phyloP scores from a whole-genome alignment of 2,329 filamentous ascomycete genomes.

The Claviceps pazoutovae region DNA sequence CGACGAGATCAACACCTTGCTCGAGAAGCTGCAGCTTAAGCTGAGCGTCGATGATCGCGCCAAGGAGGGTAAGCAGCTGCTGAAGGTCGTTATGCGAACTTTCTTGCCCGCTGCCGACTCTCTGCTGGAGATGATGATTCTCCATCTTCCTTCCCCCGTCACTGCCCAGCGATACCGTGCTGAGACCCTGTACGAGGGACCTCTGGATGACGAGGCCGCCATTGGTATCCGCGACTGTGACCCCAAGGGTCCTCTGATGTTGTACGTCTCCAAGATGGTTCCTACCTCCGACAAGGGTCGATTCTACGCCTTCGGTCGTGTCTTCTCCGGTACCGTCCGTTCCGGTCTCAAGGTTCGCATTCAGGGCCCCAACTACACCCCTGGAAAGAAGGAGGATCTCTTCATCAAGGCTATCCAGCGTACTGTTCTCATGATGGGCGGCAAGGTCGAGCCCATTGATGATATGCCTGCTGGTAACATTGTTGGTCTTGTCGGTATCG shows the following conservation, averaged over 20 bases:
- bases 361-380: conserved; percentile 96
- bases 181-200: conserved; percentile 98
- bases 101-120: conserved; percentile 98
- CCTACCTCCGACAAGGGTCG: conserved; percentile 98
- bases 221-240: conserved; percentile 98
- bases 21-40: conserved; percentile 93
- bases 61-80: conserved; percentile 91
- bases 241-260: conserved; percentile 95
- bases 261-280: conserved; percentile 99
- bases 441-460: conserved; percentile 96
- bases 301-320: conserved; percentile 99
- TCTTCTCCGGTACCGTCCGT: conserved; percentile 95
- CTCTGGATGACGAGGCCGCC: conserved; percentile 77
- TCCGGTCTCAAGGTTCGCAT: conserved; percentile 99
- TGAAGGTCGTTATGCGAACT: conserved; percentile 97
- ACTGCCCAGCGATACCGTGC: conserved; percentile 96
- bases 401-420: conserved; percentile 99
- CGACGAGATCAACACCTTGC: conserved; percentile 70
- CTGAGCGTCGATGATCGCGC: conserved; percentile 75
- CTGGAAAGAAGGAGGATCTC: conserved; percentile 96
- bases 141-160: conserved; percentile 91
- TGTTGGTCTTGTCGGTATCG: conserved; percentile 96
- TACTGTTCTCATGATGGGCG: conserved; percentile 99
- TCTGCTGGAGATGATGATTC: conserved; percentile 99
- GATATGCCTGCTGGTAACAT: conserved; percentile 99